Base-by-base conservation (phyloP, 495 filamentous ascomycete species). In the Penicillium alfredii region DNA sequence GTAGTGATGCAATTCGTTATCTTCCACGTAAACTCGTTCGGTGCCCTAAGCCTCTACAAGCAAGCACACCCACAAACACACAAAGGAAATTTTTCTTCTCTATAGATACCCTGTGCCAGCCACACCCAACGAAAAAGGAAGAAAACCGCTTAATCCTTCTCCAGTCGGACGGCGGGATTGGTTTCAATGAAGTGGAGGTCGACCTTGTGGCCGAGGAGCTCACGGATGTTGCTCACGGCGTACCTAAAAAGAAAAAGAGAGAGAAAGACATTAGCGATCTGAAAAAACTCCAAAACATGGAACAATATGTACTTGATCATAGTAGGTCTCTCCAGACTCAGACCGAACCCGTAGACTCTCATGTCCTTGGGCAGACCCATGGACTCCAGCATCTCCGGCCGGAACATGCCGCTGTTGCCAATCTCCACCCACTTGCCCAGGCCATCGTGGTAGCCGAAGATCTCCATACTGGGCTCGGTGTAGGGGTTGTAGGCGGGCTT, bases 401-500 rank as follows among this genome's bases (percentile, higher is more conserved):
- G 71, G 78, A 98, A 98, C 87, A 95, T 96, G 40, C 92, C 90
- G 49, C 82, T 88, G 63, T 98, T 98, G 20, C 92, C 92, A 61
- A 98, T 98, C 65, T 98, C 88, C 12, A 95, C 84, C 72, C 87
- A 84, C 68, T 93, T 94, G 40, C 76, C 77, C 25, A 98, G 72
- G 6, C 92, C 92, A 40, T 82, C 78, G 64, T 96, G 89, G 63
- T 82, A 93, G 10, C 84, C 84, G 66, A 94, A 96, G 46, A 96
- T 92, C 62, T 96, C 89, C 86, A 96, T 88, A 57, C 78, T 84
- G 7, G 92, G 92, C 62, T 98, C 92, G n/a, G 92, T 97, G 69
- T 98, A 93, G 1, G 87, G 86, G 61, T 96, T 93, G 61, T 98
- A 97, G n/a, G 89, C 89, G 1, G 89, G 89, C 71, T 96, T 96